Base-by-base conservation (phyloP, 352 stramenopile genomes). In the Phytopythium delawarense region DNA sequence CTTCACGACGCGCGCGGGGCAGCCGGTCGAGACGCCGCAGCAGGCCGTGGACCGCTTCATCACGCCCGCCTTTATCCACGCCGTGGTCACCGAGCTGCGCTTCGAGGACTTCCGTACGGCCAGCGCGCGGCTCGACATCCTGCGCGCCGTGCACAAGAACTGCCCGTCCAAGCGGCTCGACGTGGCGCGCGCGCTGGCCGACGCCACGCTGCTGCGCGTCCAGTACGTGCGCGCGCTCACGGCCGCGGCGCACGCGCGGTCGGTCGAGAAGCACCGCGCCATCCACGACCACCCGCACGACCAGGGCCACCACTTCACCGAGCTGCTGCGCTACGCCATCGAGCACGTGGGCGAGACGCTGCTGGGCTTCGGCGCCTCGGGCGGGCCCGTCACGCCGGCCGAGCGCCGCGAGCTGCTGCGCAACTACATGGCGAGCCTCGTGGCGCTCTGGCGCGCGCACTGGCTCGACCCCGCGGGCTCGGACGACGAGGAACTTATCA, bases 101-200 rank as follows among this genome's bases (percentile, higher is more conserved):
- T 95, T 93, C 49, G 86, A 95, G 64, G 86, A 95, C 64, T 93
- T 89, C 61, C 87, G 87, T n/a, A 91, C 80, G 13, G 81, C 87
- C 49, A 95, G 87, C 49, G 79, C 81, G 13, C 77, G 87, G 13
- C 73, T 93, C 20, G 84, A 93, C 51, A 92, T 95, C 34, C 53
- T 95, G 28, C 87, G 87, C 23, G 87, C 87, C n/a, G 91, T 95
- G 63, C 87, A 92, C 70, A 88, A 91, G 57, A 87, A 76, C 58
- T 93, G 79, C 44, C 77, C 84, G 7, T 72, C 64, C 63, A 92
- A 92, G 63, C 78, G 84, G 2, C 49, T 90, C 28, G 69, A 89
- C 42, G 81, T 95, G 53, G 69, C 81, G 7, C 84, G 81, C 35
- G 87, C 87, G 51, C 72, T 95, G 25, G 79, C 80, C 0, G 84